phyloP scores from a whole-genome alignment of 2,329 filamentous ascomycete species.

The Cordyceps fumosorosea region DNA sequence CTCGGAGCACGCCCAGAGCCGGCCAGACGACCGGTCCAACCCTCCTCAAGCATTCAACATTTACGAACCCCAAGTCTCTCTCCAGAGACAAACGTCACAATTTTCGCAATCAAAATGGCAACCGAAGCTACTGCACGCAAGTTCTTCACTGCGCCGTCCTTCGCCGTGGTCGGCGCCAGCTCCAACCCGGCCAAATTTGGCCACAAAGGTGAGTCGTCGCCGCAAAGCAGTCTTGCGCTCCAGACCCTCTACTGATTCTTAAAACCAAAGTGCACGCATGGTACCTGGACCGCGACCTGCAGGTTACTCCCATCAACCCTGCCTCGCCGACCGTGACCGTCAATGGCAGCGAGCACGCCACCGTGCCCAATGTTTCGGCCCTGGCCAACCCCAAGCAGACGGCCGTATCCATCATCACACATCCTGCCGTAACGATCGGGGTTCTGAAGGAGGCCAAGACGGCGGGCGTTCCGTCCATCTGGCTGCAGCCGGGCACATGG shows the following conservation, averaged over 20 bases:
- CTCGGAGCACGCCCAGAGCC: not conserved
- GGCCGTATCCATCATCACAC: conserved; percentile 80
- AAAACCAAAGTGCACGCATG: conserved; percentile 67
- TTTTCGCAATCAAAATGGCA: conserved; percentile 34
- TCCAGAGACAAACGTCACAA: not conserved
- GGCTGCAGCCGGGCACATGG: conserved; percentile 87
- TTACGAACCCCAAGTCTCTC: not conserved
- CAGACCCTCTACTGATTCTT: not conserved
- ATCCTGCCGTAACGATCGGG: conserved; percentile 66
- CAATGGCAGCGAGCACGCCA: conserved; percentile 48
- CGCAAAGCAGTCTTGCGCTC: not conserved
- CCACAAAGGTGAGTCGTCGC: conserved; percentile 60
- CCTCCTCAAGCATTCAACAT: not conserved
- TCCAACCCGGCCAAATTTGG: conserved; percentile 81
- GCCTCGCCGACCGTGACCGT: conserved; percentile 58
- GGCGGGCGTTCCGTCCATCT: conserved; percentile 67
- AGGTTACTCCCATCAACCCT: conserved; percentile 81
- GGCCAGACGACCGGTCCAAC: not conserved
- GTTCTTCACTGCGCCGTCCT: conserved; percentile 75
- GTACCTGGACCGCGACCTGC: conserved; percentile 73
- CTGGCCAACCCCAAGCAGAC: conserved; percentile 64
- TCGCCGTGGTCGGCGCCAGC: conserved; percentile 86
- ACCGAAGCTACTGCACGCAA: conserved; percentile 66
- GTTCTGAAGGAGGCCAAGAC: conserved; percentile 72
- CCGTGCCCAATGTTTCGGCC: conserved; percentile 57